Percentiles rank a stretch among this genome's conserved stretches.
These are phyloP conservation scores for Fusarium staphyleae DNA, from an alignment of 2,329 filamentous ascomycete genomes.

Conservation along the genomic window DNA sequence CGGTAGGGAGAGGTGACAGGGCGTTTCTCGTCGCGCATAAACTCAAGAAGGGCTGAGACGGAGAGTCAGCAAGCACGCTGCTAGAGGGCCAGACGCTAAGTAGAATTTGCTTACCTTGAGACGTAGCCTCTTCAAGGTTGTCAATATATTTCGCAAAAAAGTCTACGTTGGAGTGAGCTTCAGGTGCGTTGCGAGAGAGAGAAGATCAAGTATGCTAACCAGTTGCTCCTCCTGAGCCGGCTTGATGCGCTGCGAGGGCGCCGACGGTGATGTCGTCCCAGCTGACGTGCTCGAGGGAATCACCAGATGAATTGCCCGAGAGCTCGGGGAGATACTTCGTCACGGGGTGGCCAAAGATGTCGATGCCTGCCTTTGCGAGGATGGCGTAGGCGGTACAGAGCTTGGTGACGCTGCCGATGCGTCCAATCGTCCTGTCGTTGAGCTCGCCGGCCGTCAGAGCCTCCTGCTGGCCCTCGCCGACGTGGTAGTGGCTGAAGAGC, in stretches of 20 bases:
- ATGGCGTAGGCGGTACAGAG: slow-evolving; percentile 28
- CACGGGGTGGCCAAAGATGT: slow-evolving; percentile 27
- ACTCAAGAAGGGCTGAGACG: slow-evolving; percentile 4
- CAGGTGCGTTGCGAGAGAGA: background rate
- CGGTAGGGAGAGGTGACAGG: slow-evolving; percentile 16
- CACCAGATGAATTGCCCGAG: slow-evolving; percentile 6
- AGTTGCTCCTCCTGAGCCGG: slow-evolving; percentile 21
- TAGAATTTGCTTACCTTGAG: background rate
- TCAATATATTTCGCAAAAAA: background rate
- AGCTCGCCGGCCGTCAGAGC: slow-evolving; percentile 27
- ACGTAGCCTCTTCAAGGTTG: background rate
- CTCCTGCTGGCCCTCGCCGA: slow-evolving; percentile 19
- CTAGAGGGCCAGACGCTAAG: too few species aligned
- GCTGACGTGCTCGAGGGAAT: slow-evolving; percentile 5
- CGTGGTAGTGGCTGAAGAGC: slow-evolving; percentile 35
- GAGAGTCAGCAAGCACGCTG: background rate
- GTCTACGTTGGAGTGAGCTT: background rate
- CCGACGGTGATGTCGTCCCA: slow-evolving; percentile 35
- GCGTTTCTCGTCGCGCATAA: slow-evolving; percentile 21
- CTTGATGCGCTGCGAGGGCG: slow-evolving; percentile 29
- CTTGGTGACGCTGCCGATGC: slow-evolving; percentile 29
- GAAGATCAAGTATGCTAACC: background rate
- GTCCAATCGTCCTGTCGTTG: slow-evolving; percentile 19
- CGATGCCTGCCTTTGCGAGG: slow-evolving; percentile 24
- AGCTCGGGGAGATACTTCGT: slow-evolving; percentile 30